Base-by-base conservation (phyloP, 352 stramenopile species). In the Phytophthora constricta region DNA sequence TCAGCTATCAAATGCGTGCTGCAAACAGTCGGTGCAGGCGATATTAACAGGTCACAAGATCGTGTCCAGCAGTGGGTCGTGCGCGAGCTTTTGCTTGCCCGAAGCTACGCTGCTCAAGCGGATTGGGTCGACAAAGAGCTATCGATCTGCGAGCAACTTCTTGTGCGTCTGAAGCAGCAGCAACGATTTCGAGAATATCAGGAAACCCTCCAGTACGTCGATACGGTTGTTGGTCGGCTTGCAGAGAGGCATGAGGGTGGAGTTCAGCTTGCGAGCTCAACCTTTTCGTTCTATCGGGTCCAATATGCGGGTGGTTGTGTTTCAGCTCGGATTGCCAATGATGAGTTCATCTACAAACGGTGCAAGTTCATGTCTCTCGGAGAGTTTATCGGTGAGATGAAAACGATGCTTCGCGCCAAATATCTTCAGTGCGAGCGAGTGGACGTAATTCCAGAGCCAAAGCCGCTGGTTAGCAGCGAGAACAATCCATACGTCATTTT, bases 331-430 rank as follows among this genome's bases (percentile, higher is more conserved):
- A 74, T 82, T 1, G 63, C 78, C 1, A 70, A 55, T 11, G 58
- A 76, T 54, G 84, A 91, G 39, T 93, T 79, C 56, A 86, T 95
- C 46, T 92, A 93, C 79, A 90, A 89, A 48, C 81, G 86, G 4
- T 87, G 65, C 58, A 82, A 78, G 28, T 93, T 90, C 59, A 66
- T 78, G 48, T 91, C 82, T 14, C 63, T 93, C 1, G 79, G 83
- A 0, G 85, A 93, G 46, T 90, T 91, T 53, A 70, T 91, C 7
- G 42, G 68, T 26, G 85, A 93, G 22, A 77, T 91, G 50, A 89
- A 91, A 50, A 65, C 70, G 0, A 79, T 82, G 67, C 57, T 93
- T 22, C 74, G 77, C 3, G 61, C 62, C 34, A 86, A 84, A 50
- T 87, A 87, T 31, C 74, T 75, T 0, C 62, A 79, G 16, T 87